Percentiles rank a stretch among this genome's conserved stretches.
These are phyloP conservation scores for Gleditsia sinensis DNA, from an alignment of 306 rosid species.

Conservation along the genomic window DNA sequence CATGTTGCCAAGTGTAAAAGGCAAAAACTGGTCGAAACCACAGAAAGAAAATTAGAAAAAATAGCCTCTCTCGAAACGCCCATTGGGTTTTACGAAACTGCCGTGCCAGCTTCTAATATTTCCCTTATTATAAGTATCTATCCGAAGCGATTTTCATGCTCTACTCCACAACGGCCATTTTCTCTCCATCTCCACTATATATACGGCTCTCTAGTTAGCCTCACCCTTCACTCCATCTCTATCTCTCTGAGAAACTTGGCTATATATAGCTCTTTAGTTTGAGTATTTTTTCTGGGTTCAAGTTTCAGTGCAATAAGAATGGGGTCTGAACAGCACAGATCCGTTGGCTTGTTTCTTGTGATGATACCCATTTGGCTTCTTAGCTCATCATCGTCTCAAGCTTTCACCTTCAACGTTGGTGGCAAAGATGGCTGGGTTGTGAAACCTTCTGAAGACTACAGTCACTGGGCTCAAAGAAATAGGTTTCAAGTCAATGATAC, in stretches of 20 bases:
- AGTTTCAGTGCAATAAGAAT: constrained; percentile 14
- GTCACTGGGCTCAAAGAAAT: constrained; percentile 59
- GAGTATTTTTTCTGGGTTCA: not conserved
- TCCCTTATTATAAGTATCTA: not conserved
- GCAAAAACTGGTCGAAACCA: not conserved
- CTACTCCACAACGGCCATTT: constrained; percentile 43
- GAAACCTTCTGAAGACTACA: constrained; percentile 58
- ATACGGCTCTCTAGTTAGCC: not conserved
- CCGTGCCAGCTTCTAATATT: not conserved
- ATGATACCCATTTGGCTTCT: constrained; percentile 22
- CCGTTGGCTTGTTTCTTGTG: constrained; percentile 25
- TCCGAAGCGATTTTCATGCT: constrained; percentile 28
- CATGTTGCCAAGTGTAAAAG: constrained; percentile 41
- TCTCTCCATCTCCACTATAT: constrained; percentile 27
- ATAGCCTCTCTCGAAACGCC: constrained; percentile 24
- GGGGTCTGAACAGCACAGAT: constrained; percentile 19
- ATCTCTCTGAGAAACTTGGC: not conserved
- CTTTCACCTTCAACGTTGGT: constrained; percentile 51
- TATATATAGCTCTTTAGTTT: too few species aligned
- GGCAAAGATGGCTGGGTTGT: constrained; percentile 74
- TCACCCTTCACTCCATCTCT: not conserved
- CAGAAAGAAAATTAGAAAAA: not conserved
- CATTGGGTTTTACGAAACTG: not conserved
- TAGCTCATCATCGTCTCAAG: constrained; percentile 32
- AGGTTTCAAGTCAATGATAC: constrained; percentile 81